These are phyloP conservation scores for Immersiporthe knoxdaviesiana DNA, from an alignment of 2,329 filamentous ascomycete species.

Conservation along the genomic window DNA sequence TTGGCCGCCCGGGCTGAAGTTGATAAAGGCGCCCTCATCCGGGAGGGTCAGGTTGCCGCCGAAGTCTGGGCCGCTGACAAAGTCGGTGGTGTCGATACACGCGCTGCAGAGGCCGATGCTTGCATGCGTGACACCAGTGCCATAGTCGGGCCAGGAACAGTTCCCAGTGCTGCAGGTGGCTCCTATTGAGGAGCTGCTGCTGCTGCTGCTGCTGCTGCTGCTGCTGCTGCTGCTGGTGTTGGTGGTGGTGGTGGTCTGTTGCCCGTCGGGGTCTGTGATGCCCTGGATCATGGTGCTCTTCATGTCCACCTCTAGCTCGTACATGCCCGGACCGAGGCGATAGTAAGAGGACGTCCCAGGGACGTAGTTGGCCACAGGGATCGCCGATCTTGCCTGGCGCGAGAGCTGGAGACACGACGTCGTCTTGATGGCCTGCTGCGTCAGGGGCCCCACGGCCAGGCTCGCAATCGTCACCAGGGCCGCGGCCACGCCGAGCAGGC, in stretches of 20 bases:
- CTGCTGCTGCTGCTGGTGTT: too few relatives aligned
- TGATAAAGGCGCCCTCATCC: constrained; percentile 31
- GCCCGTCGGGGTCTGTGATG: constrained; percentile 34
- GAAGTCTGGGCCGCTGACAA: constrained; percentile 22
- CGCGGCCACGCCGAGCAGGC: constrained; percentile 30
- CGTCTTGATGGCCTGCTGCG: constrained; percentile 38
- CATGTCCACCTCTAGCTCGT: constrained; percentile 37
- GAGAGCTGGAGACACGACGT: constrained; percentile 32
- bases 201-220: too few relatives aligned
- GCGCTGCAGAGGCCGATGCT: constrained; percentile 35
- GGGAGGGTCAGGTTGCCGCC: constrained; percentile 32
- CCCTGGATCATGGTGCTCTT: constrained; percentile 39
- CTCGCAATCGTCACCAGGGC: constrained; percentile 36
- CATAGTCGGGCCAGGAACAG: constrained; percentile 33
- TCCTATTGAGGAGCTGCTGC: too few relatives aligned
- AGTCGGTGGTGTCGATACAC: constrained; percentile 34
- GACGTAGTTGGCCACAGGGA: constrained; percentile 22
- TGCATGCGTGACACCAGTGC: constrained; percentile 33
- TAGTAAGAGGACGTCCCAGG: constrained; percentile 30
- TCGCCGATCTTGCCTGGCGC: constrained; percentile 14
- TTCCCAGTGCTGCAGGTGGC: constrained; percentile 34
- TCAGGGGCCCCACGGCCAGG: constrained; percentile 38
- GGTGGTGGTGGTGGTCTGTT: constrained; percentile 33
- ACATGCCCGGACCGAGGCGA: constrained; percentile 31
- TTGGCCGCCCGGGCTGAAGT: constrained; percentile 13